Evolutionary conservation across 768 basidiomycete genomes (phyloP).

Genomic region (Pisolithus orientalis): DNA sequence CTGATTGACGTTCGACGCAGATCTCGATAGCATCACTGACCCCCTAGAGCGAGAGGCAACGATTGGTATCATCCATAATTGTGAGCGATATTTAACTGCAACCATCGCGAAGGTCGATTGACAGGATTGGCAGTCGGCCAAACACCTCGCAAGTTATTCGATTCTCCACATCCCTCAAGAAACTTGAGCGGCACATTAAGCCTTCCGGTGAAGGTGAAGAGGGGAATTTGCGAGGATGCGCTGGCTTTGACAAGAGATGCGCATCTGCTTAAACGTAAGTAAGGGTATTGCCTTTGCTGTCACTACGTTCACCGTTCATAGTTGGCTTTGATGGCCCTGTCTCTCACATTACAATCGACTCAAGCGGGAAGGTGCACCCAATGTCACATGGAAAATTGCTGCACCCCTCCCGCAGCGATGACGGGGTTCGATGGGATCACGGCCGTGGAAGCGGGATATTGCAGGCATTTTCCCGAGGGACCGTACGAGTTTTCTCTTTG

Average conservation of each 20-base stretch:
- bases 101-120: not conserved
- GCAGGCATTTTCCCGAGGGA: constrained; percentile 55
- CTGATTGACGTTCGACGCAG: constrained; percentile 30
- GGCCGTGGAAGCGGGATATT: constrained; percentile 41
- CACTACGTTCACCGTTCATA: constrained; percentile 16
- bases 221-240: constrained; percentile 83
- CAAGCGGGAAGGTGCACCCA: constrained; percentile 42
- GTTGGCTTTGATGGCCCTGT: constrained; percentile 36
- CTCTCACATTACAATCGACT: constrained; percentile 47
- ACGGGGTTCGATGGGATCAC: constrained; percentile 64
- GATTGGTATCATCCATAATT: constrained; percentile 93
- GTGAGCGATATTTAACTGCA: constrained; percentile 33
- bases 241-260: constrained; percentile 56
- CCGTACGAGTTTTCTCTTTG: constrained; percentile 31
- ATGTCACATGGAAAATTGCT: constrained; percentile 52
- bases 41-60: constrained; percentile 87
- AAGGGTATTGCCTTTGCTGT: not conserved
- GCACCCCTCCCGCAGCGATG: constrained; percentile 56
- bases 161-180: constrained; percentile 65
- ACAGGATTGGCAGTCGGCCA: constrained; percentile 61
- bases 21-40: constrained; percentile 81
- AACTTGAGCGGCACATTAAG: constrained; percentile 65
- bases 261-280: constrained; percentile 51
- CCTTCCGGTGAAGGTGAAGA: constrained; percentile 62
- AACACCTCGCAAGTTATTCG: constrained; percentile 85